phyloP scores from a whole-genome alignment of 768 basidiomycete genomes.

The Infundibulicybe gibba region DNA sequence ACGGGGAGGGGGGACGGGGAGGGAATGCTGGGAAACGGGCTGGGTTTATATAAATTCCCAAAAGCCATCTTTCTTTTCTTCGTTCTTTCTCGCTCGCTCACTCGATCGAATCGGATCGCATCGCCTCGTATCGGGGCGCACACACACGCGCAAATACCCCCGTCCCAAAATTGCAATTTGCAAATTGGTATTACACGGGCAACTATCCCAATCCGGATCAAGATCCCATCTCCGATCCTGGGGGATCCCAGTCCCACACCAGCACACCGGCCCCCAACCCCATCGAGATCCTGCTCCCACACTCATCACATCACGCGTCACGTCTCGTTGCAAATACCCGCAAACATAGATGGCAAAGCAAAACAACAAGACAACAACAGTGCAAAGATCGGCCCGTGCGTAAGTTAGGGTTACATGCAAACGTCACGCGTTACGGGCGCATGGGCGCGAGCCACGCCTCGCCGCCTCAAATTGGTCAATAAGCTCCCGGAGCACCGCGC shows the following conservation, averaged over 20 bases:
- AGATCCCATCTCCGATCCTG: too few species aligned
- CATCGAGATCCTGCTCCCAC: constrained; percentile 22
- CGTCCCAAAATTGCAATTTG: too few species aligned
- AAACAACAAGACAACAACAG: constrained; percentile 9
- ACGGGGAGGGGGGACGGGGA: constrained; percentile 10
- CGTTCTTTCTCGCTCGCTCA: constrained; percentile 2
- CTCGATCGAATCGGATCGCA: constrained; percentile 17
- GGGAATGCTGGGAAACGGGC: constrained; percentile 19
- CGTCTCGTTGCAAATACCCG: constrained; percentile 21
- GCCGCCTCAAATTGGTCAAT: constrained; percentile 96
- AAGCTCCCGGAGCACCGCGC: constrained; percentile 78
- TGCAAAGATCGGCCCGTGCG: constrained; percentile 3
- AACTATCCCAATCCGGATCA: too few species aligned
- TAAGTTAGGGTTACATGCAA: background rate
- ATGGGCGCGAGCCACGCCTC: constrained; percentile 93
- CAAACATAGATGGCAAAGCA: constrained; percentile 21
- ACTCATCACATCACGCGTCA: constrained; percentile 11
- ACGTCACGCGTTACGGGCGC: constrained; percentile 56
- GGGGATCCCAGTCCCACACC: constrained; percentile 10
- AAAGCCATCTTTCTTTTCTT: too few species aligned
- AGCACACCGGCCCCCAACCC: constrained; percentile 16
- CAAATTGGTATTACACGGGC: too few species aligned
- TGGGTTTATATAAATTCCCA: constrained; percentile 3
- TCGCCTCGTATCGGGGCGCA: too few species aligned
- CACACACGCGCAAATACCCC: too few species aligned